phyloP scores from a whole-genome alignment of 1,284 basidiomycete genomes.

The Microbotryum intermedium region DNA sequence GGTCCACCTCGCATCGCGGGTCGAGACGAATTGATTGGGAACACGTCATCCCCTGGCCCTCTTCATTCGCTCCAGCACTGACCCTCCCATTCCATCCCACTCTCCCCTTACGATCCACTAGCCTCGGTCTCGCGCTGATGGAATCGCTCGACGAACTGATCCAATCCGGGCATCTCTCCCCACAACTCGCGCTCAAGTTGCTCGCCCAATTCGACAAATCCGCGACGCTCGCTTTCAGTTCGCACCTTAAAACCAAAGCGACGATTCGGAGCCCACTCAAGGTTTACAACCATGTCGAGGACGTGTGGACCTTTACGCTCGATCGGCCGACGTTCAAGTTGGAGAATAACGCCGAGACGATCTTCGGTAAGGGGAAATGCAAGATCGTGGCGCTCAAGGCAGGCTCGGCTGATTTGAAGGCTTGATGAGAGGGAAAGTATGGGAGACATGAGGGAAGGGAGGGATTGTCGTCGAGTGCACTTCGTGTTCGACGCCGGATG shows the following conservation, averaged over 20 bases:
- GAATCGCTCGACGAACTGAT: constrained; percentile 98
- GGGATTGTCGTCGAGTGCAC: too few species aligned
- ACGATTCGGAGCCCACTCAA: constrained; percentile 81
- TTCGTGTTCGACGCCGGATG: too few species aligned
- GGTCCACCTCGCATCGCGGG: background rate
- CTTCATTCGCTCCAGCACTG: background rate
- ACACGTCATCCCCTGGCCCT: background rate
- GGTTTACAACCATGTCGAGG: constrained; percentile 89
- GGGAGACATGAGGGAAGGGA: too few species aligned
- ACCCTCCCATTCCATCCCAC: background rate
- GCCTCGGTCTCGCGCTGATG: constrained; percentile 95
- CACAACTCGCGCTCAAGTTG: constrained; percentile 94
- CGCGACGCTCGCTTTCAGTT: constrained; percentile 78
- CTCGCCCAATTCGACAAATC: constrained; percentile 93
- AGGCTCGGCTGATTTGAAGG: constrained; percentile 41
- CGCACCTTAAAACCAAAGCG: constrained; percentile 85
- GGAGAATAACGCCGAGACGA: constrained; percentile 56
- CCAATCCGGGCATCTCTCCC: constrained; percentile 91
- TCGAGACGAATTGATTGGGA: background rate
- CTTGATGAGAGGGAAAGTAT: background rate
- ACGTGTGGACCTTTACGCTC: constrained; percentile 87
- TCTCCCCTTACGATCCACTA: too few species aligned
- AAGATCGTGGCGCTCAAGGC: constrained; percentile 96
- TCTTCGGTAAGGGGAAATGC: constrained; percentile 50
- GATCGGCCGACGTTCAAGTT: constrained; percentile 88